Base-by-base conservation (phyloP, 345 rosid species). In the Eucalyptus coolabah region DNA sequence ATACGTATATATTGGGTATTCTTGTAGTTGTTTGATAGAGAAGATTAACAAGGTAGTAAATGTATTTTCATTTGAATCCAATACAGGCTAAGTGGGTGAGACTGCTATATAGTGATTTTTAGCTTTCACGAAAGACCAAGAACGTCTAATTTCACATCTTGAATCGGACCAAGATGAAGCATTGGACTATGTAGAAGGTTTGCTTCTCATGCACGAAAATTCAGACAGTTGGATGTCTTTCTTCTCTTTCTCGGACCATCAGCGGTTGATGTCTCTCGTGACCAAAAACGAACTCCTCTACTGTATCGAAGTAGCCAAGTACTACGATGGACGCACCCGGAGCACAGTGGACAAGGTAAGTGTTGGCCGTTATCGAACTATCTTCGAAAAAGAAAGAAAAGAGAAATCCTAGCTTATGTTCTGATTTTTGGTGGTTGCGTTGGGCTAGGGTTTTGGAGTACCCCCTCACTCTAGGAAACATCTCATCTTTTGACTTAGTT, bases 301-400 rank as follows among this genome's bases (percentile, higher is more conserved):
- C 88, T 85, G 88, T 40, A n/a, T 90, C 30, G 91, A 90, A 42
- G 86, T 88, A 19, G 91, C 88, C 44, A 90, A 88, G 30, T 90
- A 56, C 54, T 88, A 86, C 13, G 54, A 90, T 17, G 59, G 72
- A 32, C 47, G 17, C 42, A 82, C 72, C 51, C 86, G 28, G 26
- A 44, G 49, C 45, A 42, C 67, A 18, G 72, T 86, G 30, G 86
- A 85, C 53, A 65, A 50, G 89, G 91, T 90, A 40, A 4, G 19
- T 32, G 10, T 85, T 47, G 24, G 45, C 49, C 65, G 6, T 30
- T 59, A 40, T 54, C 51, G 19, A 32, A 30, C 77, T 30, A 30
- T 32, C 59, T 80, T 51, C 14, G 30, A 44, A 7, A 40, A 63
- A 56, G 23, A 60, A 23, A 34, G 47, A 87, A 65, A 65, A n/a